Percentiles rank a stretch among this genome's conserved stretches.
Evolutionary conservation across 2,329 filamentous ascomycete species (phyloP).

Genomic region (Stagonosporopsis cucurbitacearum): DNA sequence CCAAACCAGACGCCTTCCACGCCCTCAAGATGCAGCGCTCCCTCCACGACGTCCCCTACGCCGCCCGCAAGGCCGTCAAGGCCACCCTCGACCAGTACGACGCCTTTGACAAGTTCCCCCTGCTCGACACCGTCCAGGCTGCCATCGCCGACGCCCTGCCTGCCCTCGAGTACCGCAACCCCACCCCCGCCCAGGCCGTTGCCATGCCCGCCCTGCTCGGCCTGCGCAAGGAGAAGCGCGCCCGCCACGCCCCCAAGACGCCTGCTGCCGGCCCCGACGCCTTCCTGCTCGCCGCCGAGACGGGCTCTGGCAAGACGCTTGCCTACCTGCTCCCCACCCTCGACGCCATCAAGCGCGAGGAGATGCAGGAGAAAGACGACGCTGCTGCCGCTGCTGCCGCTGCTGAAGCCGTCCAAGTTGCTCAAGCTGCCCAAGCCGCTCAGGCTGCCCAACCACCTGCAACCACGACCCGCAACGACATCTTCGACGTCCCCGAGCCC

Average conservation of each 20-base stretch:
- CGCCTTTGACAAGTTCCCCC: conserved; percentile 79
- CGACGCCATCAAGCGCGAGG: conserved; percentile 80
- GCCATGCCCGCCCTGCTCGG: conserved; percentile 83
- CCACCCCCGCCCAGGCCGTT: conserved; percentile 87
- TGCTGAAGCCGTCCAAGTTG: conserved; percentile 41
- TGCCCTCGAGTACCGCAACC: conserved; percentile 75
- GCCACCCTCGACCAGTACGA: conserved; percentile 68
- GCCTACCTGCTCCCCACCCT: conserved; percentile 87
- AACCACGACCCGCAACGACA: conserved; percentile 49
- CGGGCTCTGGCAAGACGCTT: conserved; percentile 94
- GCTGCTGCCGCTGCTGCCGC: conserved; percentile 52
- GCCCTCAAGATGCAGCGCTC: conserved; percentile 93
- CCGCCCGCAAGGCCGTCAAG: conserved; percentile 68
- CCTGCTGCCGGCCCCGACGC: conserved; percentile 59
- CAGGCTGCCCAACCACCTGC: no score
- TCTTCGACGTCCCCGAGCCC: conserved; percentile 66
- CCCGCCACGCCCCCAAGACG: conserved; percentile 33
- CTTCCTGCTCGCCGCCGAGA: conserved; percentile 91
- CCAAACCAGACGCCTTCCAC: conserved; percentile 66
- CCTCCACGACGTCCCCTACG: conserved; percentile 78
- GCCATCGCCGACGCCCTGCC: conserved; percentile 80
- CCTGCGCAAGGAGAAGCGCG: conserved; percentile 52
- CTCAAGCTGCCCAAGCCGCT: no score
- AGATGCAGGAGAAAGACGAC: conserved; percentile 58
- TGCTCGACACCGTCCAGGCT: conserved; percentile 74